Evolutionary conservation across 306 rosid species (phyloP).

Genomic region (Quercus agrifolia): DNA sequence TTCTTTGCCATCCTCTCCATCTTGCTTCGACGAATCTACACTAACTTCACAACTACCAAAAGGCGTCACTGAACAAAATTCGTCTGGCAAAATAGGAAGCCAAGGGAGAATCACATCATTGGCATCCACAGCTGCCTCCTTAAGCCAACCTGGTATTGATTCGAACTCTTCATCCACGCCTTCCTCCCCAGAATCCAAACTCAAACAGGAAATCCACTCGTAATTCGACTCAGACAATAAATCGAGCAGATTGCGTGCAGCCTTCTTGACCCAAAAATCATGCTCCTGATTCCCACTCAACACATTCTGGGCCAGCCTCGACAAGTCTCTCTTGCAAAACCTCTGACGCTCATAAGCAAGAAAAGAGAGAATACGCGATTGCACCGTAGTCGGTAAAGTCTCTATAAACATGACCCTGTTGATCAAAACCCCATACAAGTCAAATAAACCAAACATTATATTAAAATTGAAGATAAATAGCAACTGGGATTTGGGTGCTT

Average conservation of each 20-base stretch:
- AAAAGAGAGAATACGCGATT: constrained; percentile 31
- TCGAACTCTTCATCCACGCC: constrained; percentile 29
- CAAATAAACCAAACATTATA: neutral
- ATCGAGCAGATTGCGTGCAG: constrained; percentile 36
- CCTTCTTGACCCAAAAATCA: constrained; percentile 38
- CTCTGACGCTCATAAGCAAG: constrained; percentile 23
- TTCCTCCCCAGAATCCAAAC: constrained; percentile 30
- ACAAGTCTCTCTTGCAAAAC: constrained; percentile 22
- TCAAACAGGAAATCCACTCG: constrained; percentile 32
- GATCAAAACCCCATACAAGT: neutral
- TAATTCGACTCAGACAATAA: constrained; percentile 19
- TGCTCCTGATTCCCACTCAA: constrained; percentile 9
- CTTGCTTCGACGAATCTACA: neutral
- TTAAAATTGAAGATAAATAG: neutral
- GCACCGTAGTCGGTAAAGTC: constrained; percentile 37
- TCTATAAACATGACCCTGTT: constrained; percentile 32
- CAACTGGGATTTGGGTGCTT: neutral
- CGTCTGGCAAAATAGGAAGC: constrained; percentile 28
- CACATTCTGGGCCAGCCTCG: constrained; percentile 20
- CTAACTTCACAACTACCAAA: neutral
- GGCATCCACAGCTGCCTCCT: neutral
- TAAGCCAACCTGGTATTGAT: constrained; percentile 33
- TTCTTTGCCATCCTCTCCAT: constrained; percentile 14
- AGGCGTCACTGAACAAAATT: constrained; percentile 5
- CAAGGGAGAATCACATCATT: constrained; percentile 29